Percentiles rank a stretch among this genome's conserved stretches.
Conservation (phyloP, 306 rosid genomes). For the Quercus bicolor region DNA sequence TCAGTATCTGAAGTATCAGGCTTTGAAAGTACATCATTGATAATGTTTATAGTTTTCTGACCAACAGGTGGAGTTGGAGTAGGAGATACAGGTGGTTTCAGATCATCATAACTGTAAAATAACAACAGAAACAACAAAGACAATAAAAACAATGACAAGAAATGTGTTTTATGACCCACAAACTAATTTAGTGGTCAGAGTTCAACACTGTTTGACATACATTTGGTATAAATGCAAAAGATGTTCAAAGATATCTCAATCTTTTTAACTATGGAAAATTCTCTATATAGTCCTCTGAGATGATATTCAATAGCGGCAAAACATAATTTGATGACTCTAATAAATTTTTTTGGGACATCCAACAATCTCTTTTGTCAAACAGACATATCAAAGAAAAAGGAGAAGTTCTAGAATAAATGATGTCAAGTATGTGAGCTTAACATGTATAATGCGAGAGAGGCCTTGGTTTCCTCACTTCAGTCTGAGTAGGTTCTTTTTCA, state of each 20-base stretch:
- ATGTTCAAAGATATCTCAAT: neutral
- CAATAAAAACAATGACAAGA: slow-evolving; percentile 1
- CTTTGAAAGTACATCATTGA: slow-evolving; percentile 20
- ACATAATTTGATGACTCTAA: neutral
- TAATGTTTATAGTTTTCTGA: slow-evolving; percentile 8
- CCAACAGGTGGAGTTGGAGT: slow-evolving; percentile 37
- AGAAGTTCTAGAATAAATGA: neutral
- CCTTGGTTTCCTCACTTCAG: slow-evolving; percentile 6
- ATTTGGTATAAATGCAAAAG: neutral
- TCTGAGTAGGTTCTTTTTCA: neutral
- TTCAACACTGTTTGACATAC: neutral
- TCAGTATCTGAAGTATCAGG: slow-evolving; percentile 30
- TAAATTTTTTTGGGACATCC: neutral
- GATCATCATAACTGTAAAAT: slow-evolving; percentile 45
- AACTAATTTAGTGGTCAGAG: neutral
- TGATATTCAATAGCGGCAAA: neutral
- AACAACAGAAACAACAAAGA: slow-evolving; percentile 3
- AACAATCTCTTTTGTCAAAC: neutral
- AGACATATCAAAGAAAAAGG: neutral
- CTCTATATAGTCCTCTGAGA: neutral
- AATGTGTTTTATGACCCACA: neutral
- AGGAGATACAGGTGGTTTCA: slow-evolving; percentile 49
- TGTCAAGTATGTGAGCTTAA: neutral
- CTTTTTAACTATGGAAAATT: neutral
- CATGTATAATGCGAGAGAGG: slow-evolving; percentile 11